Evolutionary conservation across 768 basidiomycete species (phyloP), one percentile per base, ranked within the genome.

Genomic region (Cantharellus cinnabarinus): DNA sequence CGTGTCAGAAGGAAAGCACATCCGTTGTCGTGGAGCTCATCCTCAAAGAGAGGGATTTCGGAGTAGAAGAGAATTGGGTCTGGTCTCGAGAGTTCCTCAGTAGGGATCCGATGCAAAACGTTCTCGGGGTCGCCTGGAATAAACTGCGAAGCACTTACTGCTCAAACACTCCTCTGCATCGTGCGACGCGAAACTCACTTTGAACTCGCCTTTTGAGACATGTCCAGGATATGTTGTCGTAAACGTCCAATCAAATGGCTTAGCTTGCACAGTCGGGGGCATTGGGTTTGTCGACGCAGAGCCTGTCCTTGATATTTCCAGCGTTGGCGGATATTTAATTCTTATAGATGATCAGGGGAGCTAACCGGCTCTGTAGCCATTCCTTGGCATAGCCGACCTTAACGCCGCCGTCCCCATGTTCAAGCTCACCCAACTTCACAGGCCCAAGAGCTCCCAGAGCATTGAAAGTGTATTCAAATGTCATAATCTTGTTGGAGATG

Each of bases 21-120:
- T 0, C 95, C 95, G 66, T 98, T 97, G 67, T 99, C 95, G 66
- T 97, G 91, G 51, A 98, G 74, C 69, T 99, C 95, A 68, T 97
- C 91, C 66, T 99, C 94, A 67, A 87, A 98, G 3, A 98, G 71
- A 0, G 89, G 87, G 1, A 97, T 79, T 65, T 98, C 93, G 4
- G 94, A 89, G 67, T 94, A 98, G 70, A 94, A 99, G n/a, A 97
- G 73, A 64, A 98, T 98, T 14, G 95, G 95, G 70, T 97, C 94
- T 60, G 82, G 88, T 37, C 86, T 79, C 5, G 83, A 84, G 39
- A 98, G 78, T 62, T 93, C 83, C 1, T 81, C 77, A 64, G 94
- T 74, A 0, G 94, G 91, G 59, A 99, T 93, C 4, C 68, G 63
- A 64, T 91, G 82, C 0, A 71, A 66, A 0, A 73, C 65, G 59